Evolutionary conservation across 2,329 filamentous ascomycete genomes (phyloP).

Genomic region (Fusarium albosuccineum): DNA sequence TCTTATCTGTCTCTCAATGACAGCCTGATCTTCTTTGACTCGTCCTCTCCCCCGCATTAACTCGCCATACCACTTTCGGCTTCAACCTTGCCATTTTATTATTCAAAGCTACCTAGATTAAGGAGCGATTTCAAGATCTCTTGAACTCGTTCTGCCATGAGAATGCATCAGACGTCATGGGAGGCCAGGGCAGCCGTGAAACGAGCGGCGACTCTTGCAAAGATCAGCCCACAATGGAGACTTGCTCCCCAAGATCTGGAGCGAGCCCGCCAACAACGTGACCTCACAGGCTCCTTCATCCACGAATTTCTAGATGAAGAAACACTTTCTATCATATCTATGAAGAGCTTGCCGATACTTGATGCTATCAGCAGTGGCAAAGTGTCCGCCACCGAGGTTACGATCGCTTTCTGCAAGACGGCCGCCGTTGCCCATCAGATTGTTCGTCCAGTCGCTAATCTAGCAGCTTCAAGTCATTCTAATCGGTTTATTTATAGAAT

Average conservation of each 20-base stretch:
- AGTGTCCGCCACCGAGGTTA: slow-evolving; percentile 56
- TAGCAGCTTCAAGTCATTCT: too few species aligned
- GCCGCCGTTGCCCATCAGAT: slow-evolving; percentile 67
- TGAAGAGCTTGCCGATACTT: slow-evolving; percentile 20
- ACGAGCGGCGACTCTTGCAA: slow-evolving; percentile 24
- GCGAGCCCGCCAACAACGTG: slow-evolving; percentile 15
- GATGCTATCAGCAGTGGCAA: background rate
- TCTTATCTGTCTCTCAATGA: background rate
- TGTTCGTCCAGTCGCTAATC: slow-evolving; percentile 48
- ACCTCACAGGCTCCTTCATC: slow-evolving; percentile 39
- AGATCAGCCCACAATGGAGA: slow-evolving; percentile 40
- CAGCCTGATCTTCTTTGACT: background rate
- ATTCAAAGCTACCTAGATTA: too few species aligned
- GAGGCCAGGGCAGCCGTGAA: slow-evolving; percentile 35
- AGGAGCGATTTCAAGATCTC: too few species aligned
- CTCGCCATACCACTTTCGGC: background rate
- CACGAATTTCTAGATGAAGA: slow-evolving; percentile 27
- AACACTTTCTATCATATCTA: slow-evolving; percentile 13
- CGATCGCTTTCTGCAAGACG: slow-evolving; percentile 63
- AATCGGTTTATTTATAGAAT: slow-evolving; percentile 8
- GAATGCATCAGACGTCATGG: slow-evolving; percentile 24
- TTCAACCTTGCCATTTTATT: background rate
- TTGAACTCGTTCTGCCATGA: background rate
- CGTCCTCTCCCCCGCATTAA: background rate
- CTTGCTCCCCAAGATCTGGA: slow-evolving; percentile 28